phyloP scores from a whole-genome alignment of 495 filamentous ascomycete genomes.

The Astrothelium subdiscretum region DNA sequence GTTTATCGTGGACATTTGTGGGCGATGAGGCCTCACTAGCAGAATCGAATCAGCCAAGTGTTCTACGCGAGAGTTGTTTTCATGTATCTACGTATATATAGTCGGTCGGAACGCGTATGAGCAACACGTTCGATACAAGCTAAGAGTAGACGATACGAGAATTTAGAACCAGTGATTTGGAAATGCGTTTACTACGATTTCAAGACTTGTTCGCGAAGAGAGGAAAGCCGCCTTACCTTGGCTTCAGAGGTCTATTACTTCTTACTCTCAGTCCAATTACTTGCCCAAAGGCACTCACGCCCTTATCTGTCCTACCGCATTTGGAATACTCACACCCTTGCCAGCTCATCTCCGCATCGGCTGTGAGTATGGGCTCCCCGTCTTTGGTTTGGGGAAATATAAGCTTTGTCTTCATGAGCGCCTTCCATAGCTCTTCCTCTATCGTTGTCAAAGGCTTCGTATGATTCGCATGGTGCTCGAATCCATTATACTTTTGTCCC shows the following conservation, averaged over 20 bases:
- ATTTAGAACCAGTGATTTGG: no score
- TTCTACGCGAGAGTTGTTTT: not conserved
- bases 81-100: not conserved
- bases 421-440: conserved; percentile 87
- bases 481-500: conserved; percentile 80
- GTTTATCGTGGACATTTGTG: not conserved
- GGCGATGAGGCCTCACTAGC: not conserved
- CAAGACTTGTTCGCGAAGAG: not conserved
- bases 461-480: conserved; percentile 64
- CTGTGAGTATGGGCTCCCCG: not conserved
- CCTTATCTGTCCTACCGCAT: conserved; percentile 82
- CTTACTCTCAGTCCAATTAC: conserved; percentile 74
- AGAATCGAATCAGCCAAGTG: not conserved
- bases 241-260: conserved; percentile 51
- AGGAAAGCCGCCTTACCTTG: conserved; percentile 7
- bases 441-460: conserved; percentile 62
- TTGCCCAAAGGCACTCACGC: conserved; percentile 95
- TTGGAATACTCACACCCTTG: conserved; percentile 80
- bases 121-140: not conserved
- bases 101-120: not conserved
- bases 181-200: no score
- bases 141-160: not conserved
- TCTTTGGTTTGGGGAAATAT: conserved; percentile 52
- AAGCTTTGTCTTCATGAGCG: conserved; percentile 63
- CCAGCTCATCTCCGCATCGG: conserved; percentile 48